Conservation (phyloP, 495 filamentous ascomycete species). For the Neurospora sp. region DNA sequence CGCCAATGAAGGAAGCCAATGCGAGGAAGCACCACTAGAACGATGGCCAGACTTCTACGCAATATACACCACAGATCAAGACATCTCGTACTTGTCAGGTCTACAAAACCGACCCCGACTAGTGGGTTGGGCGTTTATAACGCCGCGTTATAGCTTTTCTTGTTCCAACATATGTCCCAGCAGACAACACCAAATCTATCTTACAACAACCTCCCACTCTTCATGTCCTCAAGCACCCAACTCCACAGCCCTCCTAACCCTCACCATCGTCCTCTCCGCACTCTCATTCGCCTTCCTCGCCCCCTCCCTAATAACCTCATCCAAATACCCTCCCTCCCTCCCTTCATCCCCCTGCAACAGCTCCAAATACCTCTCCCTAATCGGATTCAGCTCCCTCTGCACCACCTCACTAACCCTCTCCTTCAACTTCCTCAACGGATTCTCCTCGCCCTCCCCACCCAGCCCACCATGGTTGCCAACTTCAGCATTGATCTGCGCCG, state of each 20-base stretch:
- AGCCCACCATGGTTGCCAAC: background rate
- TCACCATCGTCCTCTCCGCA: constrained; percentile 58
- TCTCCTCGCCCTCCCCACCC: constrained; percentile 10
- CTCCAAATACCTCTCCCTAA: constrained; percentile 52
- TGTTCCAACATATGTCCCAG: too few relatives aligned
- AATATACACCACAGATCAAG: background rate
- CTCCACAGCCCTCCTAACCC: constrained; percentile 54
- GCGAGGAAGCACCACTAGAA: background rate
- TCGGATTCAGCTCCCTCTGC: constrained; percentile 38
- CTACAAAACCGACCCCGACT: too few relatives aligned
- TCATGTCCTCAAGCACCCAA: constrained; percentile 22
- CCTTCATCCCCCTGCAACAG: constrained; percentile 37
- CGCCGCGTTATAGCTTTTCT: too few relatives aligned
- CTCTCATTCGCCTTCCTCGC: constrained; percentile 48
- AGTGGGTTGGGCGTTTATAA: too few relatives aligned
- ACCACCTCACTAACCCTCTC: constrained; percentile 47
- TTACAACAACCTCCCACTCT: background rate
- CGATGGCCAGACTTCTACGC: background rate
- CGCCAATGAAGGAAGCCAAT: background rate
- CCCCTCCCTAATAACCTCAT: constrained; percentile 50
- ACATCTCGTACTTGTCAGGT: too few relatives aligned
- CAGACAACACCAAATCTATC: background rate
- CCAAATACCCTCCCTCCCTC: constrained; percentile 34
- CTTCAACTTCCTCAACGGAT: constrained; percentile 60
- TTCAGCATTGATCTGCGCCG: constrained; percentile 25